Evolutionary conservation across 2,329 filamentous ascomycete species (phyloP).

Genomic region (Exutisphaerella laricina): DNA sequence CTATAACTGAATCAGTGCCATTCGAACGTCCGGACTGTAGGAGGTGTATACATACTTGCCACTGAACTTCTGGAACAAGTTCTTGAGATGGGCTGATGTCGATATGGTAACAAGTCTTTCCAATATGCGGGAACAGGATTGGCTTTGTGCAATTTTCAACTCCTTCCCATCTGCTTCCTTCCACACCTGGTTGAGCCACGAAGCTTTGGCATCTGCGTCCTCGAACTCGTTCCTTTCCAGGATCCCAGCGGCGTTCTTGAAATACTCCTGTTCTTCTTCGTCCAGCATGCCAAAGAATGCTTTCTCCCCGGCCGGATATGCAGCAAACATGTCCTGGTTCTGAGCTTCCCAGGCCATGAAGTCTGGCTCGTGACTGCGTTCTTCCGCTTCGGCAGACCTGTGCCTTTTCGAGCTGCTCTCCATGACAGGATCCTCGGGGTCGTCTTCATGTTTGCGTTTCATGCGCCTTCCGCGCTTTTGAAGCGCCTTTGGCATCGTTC

Average conservation of each 20-base stretch:
- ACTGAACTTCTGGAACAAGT: constrained; percentile 76
- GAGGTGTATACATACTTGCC: constrained; percentile 63
- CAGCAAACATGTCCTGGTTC: constrained; percentile 25
- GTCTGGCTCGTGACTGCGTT: constrained; percentile 9
- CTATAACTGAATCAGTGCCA: too few relatives aligned
- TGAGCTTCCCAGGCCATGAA: constrained; percentile 18
- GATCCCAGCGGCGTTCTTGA: constrained; percentile 80
- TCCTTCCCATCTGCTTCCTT: constrained; percentile 86
- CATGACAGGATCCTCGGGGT: constrained; percentile 33
- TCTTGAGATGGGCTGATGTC: constrained; percentile 73
- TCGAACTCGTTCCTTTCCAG: constrained; percentile 81
- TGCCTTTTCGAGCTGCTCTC: constrained; percentile 38
- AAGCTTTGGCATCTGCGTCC: constrained; percentile 54
- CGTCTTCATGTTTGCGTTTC: constrained; percentile 48
- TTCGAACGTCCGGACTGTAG: too few relatives aligned
- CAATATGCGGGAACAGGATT: constrained; percentile 89
- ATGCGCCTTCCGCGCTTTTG: constrained; percentile 54
- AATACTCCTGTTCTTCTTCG: constrained; percentile 93
- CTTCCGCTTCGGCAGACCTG: constrained; percentile 35
- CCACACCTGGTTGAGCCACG: constrained; percentile 71
- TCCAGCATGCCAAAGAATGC: constrained; percentile 92
- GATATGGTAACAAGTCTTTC: constrained; percentile 84
- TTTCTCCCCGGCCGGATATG: constrained; percentile 46
- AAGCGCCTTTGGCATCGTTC: constrained; percentile 54
- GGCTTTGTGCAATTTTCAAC: constrained; percentile 90